Conservation (phyloP, 306 rosid genomes). For the Pachyrhizus erosus region DNA sequence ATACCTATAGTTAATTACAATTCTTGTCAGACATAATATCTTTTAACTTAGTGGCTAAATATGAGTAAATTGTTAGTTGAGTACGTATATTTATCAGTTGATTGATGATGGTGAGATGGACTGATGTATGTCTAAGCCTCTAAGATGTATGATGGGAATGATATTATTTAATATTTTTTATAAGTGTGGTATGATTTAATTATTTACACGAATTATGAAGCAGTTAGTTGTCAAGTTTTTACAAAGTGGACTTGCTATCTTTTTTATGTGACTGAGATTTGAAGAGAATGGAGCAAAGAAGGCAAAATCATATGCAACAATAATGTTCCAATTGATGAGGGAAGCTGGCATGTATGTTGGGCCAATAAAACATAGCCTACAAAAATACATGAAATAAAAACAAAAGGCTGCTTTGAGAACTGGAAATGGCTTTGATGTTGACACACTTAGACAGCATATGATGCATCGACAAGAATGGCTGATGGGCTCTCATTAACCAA, state of each 20-base stretch:
- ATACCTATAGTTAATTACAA: too few species aligned
- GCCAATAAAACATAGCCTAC: background rate
- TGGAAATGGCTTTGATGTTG: conserved; percentile 21
- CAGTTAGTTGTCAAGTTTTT: background rate
- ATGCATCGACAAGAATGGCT: conserved; percentile 5
- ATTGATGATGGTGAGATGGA: background rate
- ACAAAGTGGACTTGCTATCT: background rate
- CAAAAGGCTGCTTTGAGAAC: background rate
- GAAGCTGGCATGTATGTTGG: conserved; percentile 37
- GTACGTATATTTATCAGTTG: background rate
- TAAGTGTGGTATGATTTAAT: too few species aligned
- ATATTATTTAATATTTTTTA: too few species aligned
- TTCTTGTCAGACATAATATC: too few species aligned
- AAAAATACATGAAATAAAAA: background rate
- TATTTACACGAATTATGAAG: too few species aligned
- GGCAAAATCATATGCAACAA: conserved; percentile 37
- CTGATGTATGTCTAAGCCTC: background rate
- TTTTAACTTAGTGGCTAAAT: too few species aligned
- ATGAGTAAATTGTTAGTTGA: too few species aligned
- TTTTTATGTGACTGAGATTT: background rate
- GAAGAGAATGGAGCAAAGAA: background rate
- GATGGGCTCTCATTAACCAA: conserved; percentile 14
- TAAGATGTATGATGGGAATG: too few species aligned
- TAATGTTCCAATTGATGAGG: conserved; percentile 22
- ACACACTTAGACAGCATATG: background rate